Evolutionary conservation across 768 basidiomycete genomes (phyloP).

Genomic region (Pholiota microspora): DNA sequence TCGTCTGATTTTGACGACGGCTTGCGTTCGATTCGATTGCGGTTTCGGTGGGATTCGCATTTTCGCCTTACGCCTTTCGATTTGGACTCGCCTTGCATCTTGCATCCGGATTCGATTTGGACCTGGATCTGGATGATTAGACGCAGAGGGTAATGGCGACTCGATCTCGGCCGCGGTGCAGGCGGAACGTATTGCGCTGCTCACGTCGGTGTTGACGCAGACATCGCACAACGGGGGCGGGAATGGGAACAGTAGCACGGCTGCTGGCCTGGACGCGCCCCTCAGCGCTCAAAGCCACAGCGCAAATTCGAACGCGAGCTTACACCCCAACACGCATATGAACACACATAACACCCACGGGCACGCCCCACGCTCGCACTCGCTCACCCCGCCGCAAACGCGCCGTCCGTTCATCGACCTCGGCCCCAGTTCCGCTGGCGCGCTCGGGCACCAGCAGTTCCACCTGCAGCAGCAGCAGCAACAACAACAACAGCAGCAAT

Average conservation of each 20-base stretch:
- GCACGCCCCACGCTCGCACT: slow-evolving; percentile 38
- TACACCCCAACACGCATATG: not conserved
- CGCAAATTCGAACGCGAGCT: not conserved
- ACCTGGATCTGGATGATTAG: slow-evolving; percentile 32
- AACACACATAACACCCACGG: too few species aligned
- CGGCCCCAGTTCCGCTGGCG: slow-evolving; percentile 18
- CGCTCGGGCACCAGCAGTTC: not conserved
- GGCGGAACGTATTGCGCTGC: slow-evolving; percentile 77
- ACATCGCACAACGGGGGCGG: slow-evolving; percentile 33
- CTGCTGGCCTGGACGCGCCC: not conserved
- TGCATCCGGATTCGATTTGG: too few species aligned
- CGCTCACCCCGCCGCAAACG: slow-evolving; percentile 44
- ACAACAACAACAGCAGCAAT: not conserved
- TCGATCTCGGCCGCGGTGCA: slow-evolving; percentile 84
- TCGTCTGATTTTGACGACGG: too few species aligned
- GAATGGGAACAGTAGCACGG: not conserved
- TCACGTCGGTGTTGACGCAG: slow-evolving; percentile 71
- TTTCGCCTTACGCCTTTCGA: too few species aligned
- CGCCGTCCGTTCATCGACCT: slow-evolving; percentile 37
- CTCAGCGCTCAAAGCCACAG: not conserved
- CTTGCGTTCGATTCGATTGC: too few species aligned
- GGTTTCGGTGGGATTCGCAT: too few species aligned
- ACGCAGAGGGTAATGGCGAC: slow-evolving; percentile 87
- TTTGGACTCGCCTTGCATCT: too few species aligned
- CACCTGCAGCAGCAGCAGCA: slow-evolving; percentile 15